Evolutionary conservation across 192 early-diverging fungal species (phyloP), one percentile per base, ranked within the genome.

Genomic region (Spinellus fusiger): DNA sequence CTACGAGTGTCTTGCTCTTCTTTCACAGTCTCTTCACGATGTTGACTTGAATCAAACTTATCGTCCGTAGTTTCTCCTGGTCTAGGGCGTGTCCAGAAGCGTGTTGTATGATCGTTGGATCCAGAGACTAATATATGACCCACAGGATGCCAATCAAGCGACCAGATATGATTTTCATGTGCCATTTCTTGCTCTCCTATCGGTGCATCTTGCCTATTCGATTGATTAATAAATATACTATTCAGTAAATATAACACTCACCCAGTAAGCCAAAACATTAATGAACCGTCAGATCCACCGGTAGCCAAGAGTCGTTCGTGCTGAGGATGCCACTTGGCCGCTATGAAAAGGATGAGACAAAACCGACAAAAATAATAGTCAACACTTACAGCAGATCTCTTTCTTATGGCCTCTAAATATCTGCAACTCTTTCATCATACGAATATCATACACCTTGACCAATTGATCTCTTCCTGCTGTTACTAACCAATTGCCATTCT

Each of bases 401-500:
- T 92, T 92, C 61, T 87, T 84, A 52, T 94, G 91, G 2, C 91
- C 91, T 47, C 87, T 69, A 66, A 96, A 94, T 4, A 84, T 80
- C 59, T 90, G 86, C 50, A 98, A 40, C 60, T 96, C 94, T 58
- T 90, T 88, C 86, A 98, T 89, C 46, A 85, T 92, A 7, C 97
- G 78, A 25, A 99, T 91, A 72, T 99, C 97, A 74, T 89, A 99
- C 12, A 99, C 77, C 65, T 95, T 90, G 29, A 99, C 75, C 34
- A 93, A 67, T 58, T 93, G 90, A 73, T 99, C 97, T 56, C 93
- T 75, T 37, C 89, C 91, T 0, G 90, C 92, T 13, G 89, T 94
- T 3, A 89, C 83, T 3, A 99, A 76, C 97, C 97, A 99, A 65
- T 93, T 90, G 18, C 97, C 97, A 76, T 99, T 99, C 40, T 83